Conservation (phyloP, 148 eudicot genomes). For the Limonium bicolor region DNA sequence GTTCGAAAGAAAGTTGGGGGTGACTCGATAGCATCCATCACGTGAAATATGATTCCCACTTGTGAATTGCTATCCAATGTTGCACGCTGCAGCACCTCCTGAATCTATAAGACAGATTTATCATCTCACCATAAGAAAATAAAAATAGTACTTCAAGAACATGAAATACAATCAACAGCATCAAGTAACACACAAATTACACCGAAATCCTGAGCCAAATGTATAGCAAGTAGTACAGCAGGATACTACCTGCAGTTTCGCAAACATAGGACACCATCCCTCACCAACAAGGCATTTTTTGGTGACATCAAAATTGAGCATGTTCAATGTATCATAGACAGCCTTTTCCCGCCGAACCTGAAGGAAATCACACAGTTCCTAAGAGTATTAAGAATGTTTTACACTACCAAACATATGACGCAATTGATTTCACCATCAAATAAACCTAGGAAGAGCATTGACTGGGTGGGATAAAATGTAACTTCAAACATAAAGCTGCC, state of each 20-base stretch:
- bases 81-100: constrained; percentile 86
- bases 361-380: constrained; percentile 1
- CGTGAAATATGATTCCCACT: constrained; percentile 92
- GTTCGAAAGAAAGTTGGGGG: constrained; percentile 98
- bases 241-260: constrained; percentile 63
- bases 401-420: no score
- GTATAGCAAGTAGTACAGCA: background rate
- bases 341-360: constrained; percentile 99
- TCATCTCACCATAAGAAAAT: constrained; percentile 6
- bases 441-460: no score
- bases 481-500: no score
- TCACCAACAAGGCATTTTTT: constrained; percentile 99
- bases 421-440: no score
- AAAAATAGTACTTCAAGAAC: no score
- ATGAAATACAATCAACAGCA: no score
- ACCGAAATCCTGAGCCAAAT: background rate
- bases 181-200: no score
- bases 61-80: constrained; percentile 93
- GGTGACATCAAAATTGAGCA: constrained; percentile 97
- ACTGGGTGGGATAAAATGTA: no score
- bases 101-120: constrained; percentile 38
- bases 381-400: background rate
- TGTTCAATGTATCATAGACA: constrained; percentile 89
- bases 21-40: constrained; percentile 67
- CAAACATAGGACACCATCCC: constrained; percentile 97